Evolutionary conservation across 495 filamentous ascomycete genomes (phyloP), one percentile per base, ranked within the genome.

Genomic region (Hyaloscypha finlandica): DNA sequence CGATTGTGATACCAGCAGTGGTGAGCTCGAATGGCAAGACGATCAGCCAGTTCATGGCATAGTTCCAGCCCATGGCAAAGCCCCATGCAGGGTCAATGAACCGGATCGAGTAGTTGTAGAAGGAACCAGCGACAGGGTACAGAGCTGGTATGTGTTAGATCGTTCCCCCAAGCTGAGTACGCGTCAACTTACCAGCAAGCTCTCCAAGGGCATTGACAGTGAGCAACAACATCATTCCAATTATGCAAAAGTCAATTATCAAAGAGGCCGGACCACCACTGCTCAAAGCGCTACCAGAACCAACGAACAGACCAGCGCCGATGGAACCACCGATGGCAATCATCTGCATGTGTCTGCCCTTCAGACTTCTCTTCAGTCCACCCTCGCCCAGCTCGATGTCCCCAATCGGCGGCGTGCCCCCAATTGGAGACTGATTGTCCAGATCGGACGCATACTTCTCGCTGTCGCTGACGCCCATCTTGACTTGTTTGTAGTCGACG

Each of bases 261-360:
- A 98, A 75, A 0, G 93, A 90, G 2, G 90, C 94, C 3, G 94
- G 94, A 29, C 94, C 94, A 71, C 94, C 94, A 8, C 82, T 82
- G 30, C 84, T 81, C 68, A 98, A 83, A 16, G 94, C 92, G 52
- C 78, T 81, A 33, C 94, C 94, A 8, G 92, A 94, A 48, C 90
- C 90, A 56, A 98, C 92, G 75, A 98, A 97, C 8, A 98, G 82
- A 74, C 94, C 94, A 55, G 93, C 94, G 88, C 94, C 95, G 67
- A 99, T 97, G 4, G 91, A 95, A 53, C 95, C 95, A 70, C 93
- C 93, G 68, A 96, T 96, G 9, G 94, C 94, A 80, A 97, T 97
- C 93, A 97, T 97, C 81, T 96, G 93, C 70, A 97, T 76, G 81
- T 97, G 94, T 51, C 93, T 83, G 16, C 90, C 89, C 77, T 95